Percentiles rank a stretch among this genome's conserved stretches.
Conservation (phyloP, 2,329 filamentous ascomycete genomes). For the Penicillium sp. region DNA sequence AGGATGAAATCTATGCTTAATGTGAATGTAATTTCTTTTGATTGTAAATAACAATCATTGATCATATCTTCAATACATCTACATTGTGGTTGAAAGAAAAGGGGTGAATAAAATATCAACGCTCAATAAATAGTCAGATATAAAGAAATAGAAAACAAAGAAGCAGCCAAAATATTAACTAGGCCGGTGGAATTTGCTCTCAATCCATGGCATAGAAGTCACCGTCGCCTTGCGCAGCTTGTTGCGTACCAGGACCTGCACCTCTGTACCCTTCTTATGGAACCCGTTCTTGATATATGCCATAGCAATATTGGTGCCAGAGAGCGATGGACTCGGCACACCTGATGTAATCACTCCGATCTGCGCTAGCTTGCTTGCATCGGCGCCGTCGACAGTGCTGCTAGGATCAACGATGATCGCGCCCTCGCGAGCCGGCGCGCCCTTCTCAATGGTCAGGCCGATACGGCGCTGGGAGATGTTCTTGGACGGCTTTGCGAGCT, state of each 20-base stretch:
- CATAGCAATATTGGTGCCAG: conserved; percentile 88
- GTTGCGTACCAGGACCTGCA: conserved; percentile 73
- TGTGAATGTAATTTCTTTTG: too few relatives aligned
- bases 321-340: conserved; percentile 79
- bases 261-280: conserved; percentile 79
- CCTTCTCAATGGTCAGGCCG: conserved; percentile 72
- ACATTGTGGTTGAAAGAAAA: too few relatives aligned
- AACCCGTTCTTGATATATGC: conserved; percentile 77
- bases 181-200: conserved; percentile 65
- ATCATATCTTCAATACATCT: too few relatives aligned
- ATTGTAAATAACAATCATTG: too few relatives aligned
- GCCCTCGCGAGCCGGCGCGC: conserved; percentile 85
- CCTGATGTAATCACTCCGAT: conserved; percentile 85
- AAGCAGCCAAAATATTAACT: conserved; percentile 1
- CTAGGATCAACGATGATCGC: conserved; percentile 64
- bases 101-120: background rate
- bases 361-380: conserved; percentile 51
- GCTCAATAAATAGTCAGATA: background rate
- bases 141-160: conserved; percentile 4
- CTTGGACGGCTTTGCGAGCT: conserved; percentile 57
- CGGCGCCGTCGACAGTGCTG: conserved; percentile 6
- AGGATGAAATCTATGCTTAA: too few relatives aligned
- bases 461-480: conserved; percentile 69
- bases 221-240: conserved; percentile 71
- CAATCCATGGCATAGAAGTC: conserved; percentile 84